Percentiles rank a stretch among this genome's conserved stretches.
phyloP scores from a whole-genome alignment of 1,284 basidiomycete species.

The Ceratobasidium sp. region DNA sequence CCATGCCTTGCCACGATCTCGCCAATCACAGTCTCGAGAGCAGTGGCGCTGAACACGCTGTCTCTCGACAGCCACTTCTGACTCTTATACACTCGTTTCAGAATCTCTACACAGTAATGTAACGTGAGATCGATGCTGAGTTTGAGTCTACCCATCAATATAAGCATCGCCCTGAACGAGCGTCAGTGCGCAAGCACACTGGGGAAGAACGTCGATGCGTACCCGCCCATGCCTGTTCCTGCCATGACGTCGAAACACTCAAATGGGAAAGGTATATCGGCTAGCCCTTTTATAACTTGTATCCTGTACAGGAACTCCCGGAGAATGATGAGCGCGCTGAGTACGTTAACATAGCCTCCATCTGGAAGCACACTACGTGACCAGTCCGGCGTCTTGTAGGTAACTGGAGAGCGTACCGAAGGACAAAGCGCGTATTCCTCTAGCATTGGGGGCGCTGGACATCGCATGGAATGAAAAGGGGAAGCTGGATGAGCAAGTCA shows the following conservation, averaged over 20 bases:
- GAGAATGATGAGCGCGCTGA: no score
- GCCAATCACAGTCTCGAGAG: no score
- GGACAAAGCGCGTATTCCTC: no score
- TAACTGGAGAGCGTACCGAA: no score
- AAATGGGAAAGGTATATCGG: constrained; percentile 46
- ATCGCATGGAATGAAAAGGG: no score
- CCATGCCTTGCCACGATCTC: no score
- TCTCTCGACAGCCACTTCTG: no score
- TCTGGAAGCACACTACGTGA: no score
- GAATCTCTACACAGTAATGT: constrained; percentile 48
- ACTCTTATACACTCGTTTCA: constrained; percentile 7
- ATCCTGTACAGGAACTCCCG: constrained; percentile 15
- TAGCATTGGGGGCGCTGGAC: no score
- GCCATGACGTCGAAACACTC: constrained; percentile 54
- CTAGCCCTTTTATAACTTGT: background rate
- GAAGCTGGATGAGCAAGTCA: background rate
- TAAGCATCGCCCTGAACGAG: constrained; percentile 49
- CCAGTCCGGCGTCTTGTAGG: no score
- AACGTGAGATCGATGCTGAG: constrained; percentile 52
- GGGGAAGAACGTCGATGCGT: background rate
- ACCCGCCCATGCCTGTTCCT: constrained; percentile 51
- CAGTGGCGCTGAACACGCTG: no score
- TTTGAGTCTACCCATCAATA: constrained; percentile 53
- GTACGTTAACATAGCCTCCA: no score
- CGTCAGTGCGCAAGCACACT: background rate